Percentiles rank a stretch among this genome's conserved stretches.
Conservation (phyloP, 2,329 filamentous ascomycete genomes). For the Ambrosiella cleistominuta region DNA sequence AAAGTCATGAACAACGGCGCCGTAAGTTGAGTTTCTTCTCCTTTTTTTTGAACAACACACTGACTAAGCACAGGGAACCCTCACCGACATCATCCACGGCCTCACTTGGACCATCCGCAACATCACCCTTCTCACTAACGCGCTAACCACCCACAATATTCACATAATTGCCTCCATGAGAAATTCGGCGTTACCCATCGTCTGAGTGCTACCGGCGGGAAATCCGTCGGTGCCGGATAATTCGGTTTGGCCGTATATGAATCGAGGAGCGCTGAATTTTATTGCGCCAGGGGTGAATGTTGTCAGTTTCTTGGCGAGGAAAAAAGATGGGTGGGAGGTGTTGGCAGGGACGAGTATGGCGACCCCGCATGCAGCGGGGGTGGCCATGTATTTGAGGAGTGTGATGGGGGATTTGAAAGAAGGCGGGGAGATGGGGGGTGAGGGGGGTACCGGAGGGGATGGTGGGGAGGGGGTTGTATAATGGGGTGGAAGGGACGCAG, state of each 20-base stretch:
- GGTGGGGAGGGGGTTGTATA: not conserved
- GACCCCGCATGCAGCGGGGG: conserved; percentile 9
- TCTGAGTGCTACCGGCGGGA: conserved; percentile 15
- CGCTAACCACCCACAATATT: conserved; percentile 14
- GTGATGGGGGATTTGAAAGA: not conserved
- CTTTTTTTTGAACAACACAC: not conserved
- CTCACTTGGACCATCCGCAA: conserved; percentile 22
- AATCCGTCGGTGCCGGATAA: conserved; percentile 16
- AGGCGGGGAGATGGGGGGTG: not conserved
- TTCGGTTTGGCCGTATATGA: conserved; percentile 24
- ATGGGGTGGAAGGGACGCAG: not conserved
- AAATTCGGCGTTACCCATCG: conserved; percentile 14
- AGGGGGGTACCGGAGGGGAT: not conserved
- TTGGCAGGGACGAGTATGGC: conserved; percentile 11
- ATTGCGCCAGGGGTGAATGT: conserved; percentile 27
- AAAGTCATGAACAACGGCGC: conserved; percentile 25
- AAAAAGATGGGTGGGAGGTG: not conserved
- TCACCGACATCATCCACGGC: conserved; percentile 19
- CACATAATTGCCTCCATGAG: conserved; percentile 24
- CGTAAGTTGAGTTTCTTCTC: conserved; percentile 10
- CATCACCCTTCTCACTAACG: conserved; percentile 16
- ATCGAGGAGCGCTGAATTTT: conserved; percentile 29
- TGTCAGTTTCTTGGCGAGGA: not conserved
- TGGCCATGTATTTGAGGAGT: conserved; percentile 9
- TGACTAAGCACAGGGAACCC: conserved; percentile 12